Conservation (phyloP, 306 rosid species). For the Lupinus albus region DNA sequence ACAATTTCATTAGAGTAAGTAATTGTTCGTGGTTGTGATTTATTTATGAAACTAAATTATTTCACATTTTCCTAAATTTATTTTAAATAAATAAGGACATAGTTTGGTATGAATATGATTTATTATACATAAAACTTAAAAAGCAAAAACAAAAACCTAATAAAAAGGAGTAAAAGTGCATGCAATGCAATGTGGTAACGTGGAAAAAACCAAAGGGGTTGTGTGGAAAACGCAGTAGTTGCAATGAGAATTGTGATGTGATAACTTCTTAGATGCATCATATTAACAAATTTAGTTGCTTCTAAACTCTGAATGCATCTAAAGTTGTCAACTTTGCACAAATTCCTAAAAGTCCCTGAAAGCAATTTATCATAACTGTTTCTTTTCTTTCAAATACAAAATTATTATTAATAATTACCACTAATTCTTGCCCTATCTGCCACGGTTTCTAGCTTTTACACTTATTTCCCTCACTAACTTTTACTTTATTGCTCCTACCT, state of each 20-base stretch:
- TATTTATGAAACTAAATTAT: too few species aligned
- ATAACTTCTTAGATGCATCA: constrained; percentile 29
- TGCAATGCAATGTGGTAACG: constrained; percentile 26
- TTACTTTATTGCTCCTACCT: background rate
- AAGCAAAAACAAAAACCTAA: too few species aligned
- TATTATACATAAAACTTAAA: too few species aligned
- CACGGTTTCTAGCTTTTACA: constrained; percentile 25
- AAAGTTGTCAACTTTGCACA: constrained; percentile 24
- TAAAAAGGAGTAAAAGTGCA: too few species aligned
- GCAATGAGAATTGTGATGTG: constrained; percentile 15
- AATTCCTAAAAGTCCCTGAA: constrained; percentile 46
- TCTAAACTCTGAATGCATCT: background rate
- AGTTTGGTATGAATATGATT: too few species aligned
- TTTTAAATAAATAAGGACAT: too few species aligned
- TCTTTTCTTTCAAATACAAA: background rate
- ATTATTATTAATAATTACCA: background rate
- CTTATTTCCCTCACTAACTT: constrained; percentile 4
- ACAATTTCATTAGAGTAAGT: too few species aligned
- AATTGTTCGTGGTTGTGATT: too few species aligned
- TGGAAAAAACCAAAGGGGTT: constrained; percentile 12
- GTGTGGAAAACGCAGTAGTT: constrained; percentile 8
- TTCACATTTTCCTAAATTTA: too few species aligned
- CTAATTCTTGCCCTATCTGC: background rate
- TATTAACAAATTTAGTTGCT: constrained; percentile 33
- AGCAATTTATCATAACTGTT: constrained; percentile 12